Conservation (phyloP, 1,284 basidiomycete genomes). For the Ceratobasidium sp. region DNA sequence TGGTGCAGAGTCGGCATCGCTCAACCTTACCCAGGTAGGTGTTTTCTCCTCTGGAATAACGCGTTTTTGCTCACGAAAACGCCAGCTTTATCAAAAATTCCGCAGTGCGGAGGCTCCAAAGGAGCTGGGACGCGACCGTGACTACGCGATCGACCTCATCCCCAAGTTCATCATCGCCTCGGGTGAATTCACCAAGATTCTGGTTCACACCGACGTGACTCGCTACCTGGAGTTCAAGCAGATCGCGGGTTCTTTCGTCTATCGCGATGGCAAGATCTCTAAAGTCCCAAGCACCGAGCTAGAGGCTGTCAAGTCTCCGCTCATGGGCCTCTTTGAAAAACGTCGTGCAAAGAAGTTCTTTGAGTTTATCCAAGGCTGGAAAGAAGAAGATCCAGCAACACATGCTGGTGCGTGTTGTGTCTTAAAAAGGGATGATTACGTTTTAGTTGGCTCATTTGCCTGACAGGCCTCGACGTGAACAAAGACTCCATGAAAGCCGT, state of each 20-base stretch:
- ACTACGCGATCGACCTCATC: conserved; percentile 95
- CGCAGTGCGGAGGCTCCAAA: conserved; percentile 73
- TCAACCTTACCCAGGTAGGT: conserved; percentile 94
- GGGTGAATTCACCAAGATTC: conserved; percentile 96
- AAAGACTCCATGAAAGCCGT: conserved; percentile 89
- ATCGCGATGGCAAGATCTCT: conserved; percentile 94
- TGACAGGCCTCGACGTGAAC: conserved; percentile 82
- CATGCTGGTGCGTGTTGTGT: conserved; percentile 79
- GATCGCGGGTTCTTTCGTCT: conserved; percentile 98
- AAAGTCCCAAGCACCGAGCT: conserved; percentile 99
- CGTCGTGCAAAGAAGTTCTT: conserved; percentile 99
- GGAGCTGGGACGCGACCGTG: conserved; percentile 90
- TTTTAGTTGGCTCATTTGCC: conserved; percentile 11
- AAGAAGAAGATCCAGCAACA: conserved; percentile 90
- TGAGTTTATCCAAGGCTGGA: conserved; percentile 95
- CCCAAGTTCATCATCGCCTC: conserved; percentile 98
- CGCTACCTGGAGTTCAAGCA: conserved; percentile 99
- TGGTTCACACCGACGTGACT: conserved; percentile 98
- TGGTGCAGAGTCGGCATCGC: conserved; percentile 94
- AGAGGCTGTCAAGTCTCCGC: conserved; percentile 92
- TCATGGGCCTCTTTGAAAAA: conserved; percentile 99
- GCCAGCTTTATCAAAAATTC: conserved; percentile 96
- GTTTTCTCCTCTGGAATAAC: conserved; percentile 41
- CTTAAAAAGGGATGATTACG: neutral
- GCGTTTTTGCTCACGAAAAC: conserved; percentile 18